Evolutionary conservation across 2,329 filamentous ascomycete genomes (phyloP).

Genomic region (Rhinocladiella similis): DNA sequence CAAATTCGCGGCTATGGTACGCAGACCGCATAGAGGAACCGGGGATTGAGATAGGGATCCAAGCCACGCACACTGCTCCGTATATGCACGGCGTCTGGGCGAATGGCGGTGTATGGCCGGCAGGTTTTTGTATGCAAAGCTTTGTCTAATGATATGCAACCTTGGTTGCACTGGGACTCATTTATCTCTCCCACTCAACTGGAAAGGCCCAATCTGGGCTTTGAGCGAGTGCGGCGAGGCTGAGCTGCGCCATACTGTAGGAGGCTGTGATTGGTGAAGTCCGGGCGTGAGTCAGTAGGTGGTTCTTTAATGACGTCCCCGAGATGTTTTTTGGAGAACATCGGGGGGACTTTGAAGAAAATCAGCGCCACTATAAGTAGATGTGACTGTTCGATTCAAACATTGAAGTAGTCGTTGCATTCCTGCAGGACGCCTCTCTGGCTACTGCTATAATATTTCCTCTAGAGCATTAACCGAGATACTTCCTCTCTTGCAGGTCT

Average conservation of each 20-base stretch:
- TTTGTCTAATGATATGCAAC: not conserved
- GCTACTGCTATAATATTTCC: not conserved
- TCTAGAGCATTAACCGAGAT: slow-evolving; percentile 15
- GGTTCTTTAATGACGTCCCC: slow-evolving; percentile 17
- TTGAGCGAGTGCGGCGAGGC: not conserved
- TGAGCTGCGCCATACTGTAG: not conserved
- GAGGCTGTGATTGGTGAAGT: not conserved
- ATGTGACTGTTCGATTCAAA: not conserved
- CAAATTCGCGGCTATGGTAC: slow-evolving; percentile 93
- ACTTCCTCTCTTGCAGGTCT: too few relatives aligned
- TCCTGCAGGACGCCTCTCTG: not conserved
- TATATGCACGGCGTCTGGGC: slow-evolving; percentile 9
- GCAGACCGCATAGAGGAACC: slow-evolving; percentile 55
- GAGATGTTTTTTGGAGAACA: slow-evolving; percentile 3
- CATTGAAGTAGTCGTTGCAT: not conserved
- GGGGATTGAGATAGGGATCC: not conserved
- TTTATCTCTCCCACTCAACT: not conserved
- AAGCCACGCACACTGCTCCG: not conserved
- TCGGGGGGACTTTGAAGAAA: slow-evolving; percentile 4
- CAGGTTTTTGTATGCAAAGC: not conserved
- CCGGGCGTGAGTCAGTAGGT: slow-evolving; percentile 1
- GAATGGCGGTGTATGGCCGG: not conserved
- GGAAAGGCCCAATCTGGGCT: too few relatives aligned
- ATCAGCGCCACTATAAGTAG: slow-evolving; percentile 6
- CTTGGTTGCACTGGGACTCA: not conserved